These are phyloP conservation scores for Leccinum griseonigrum DNA, from an alignment of 1,284 basidiomycete species.

Conservation along the genomic window DNA sequence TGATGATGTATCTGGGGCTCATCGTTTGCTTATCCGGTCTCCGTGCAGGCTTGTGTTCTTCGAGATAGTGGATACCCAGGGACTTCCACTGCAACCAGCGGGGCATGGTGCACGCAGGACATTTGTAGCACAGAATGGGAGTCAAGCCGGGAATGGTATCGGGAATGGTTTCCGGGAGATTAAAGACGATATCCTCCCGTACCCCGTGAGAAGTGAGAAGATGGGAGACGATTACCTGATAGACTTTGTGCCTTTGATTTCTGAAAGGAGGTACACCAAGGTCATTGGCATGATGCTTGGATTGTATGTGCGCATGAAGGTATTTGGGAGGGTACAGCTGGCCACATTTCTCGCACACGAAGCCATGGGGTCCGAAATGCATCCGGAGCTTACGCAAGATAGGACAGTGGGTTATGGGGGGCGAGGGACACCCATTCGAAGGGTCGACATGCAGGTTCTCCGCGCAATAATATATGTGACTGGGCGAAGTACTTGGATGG, in stretches of 20 bases:
- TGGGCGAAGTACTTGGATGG: background rate
- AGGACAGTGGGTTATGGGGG: background rate
- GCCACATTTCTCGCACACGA: background rate
- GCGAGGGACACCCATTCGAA: background rate
- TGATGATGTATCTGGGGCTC: background rate
- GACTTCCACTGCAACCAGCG: background rate
- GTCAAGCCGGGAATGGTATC: background rate
- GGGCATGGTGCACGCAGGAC: background rate
- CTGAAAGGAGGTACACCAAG: background rate
- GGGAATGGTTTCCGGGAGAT: background rate
- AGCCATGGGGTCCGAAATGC: background rate
- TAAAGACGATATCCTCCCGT: background rate
- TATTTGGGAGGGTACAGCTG: background rate
- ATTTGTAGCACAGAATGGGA: background rate
- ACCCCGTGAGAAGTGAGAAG: background rate
- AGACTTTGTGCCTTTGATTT: background rate
- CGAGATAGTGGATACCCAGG: background rate
- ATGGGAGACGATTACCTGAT: background rate
- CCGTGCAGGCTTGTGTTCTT: background rate
- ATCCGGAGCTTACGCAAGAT: background rate
- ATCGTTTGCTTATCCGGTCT: background rate
- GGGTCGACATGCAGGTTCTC: background rate
- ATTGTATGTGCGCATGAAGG: background rate
- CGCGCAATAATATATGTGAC: background rate
- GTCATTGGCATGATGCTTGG: background rate